Conservation (phyloP, 257 asterid genomes). For the Henckelia pumila region DNA sequence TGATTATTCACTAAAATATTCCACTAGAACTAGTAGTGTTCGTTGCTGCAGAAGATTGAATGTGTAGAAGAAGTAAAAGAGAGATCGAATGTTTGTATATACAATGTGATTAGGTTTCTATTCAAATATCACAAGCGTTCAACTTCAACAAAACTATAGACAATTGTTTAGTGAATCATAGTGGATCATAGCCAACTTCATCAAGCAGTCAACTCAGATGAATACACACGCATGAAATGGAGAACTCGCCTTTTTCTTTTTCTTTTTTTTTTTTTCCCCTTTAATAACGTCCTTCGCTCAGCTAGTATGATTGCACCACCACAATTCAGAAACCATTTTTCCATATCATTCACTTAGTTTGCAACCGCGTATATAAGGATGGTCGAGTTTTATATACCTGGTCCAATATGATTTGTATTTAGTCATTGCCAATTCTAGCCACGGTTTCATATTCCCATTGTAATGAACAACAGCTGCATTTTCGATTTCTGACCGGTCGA, state of each 20-base stretch:
- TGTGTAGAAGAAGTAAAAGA: too few species aligned
- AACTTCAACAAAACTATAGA: too few species aligned
- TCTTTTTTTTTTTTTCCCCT: too few species aligned
- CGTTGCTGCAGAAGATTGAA: not conserved
- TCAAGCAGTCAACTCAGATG: not conserved
- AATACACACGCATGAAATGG: not conserved
- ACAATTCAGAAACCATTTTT: not conserved
- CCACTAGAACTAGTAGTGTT: too few species aligned
- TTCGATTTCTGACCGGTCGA: conserved; percentile 76
- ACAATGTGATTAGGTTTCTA: not conserved
- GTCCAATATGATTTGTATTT: conserved; percentile 88
- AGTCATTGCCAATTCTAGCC: conserved; percentile 94
- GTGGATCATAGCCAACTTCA: too few species aligned
- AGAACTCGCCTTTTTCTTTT: not conserved
- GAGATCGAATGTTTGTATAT: too few species aligned
- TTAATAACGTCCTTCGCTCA: too few species aligned
- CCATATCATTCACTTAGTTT: conserved; percentile 62
- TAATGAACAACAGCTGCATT: conserved; percentile 92
- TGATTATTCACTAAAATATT: too few species aligned
- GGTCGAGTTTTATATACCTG: conserved; percentile 76
- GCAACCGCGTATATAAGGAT: conserved; percentile 71
- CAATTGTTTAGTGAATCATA: too few species aligned
- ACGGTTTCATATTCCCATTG: conserved; percentile 98
- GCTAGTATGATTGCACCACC: not conserved
- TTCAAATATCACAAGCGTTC: not conserved